A percentile compares a stretch with the other conserved stretches of the same genome.
Evolutionary conservation across 2,329 filamentous ascomycete species (phyloP).

Genomic region (Calonectria pauciramosa): DNA sequence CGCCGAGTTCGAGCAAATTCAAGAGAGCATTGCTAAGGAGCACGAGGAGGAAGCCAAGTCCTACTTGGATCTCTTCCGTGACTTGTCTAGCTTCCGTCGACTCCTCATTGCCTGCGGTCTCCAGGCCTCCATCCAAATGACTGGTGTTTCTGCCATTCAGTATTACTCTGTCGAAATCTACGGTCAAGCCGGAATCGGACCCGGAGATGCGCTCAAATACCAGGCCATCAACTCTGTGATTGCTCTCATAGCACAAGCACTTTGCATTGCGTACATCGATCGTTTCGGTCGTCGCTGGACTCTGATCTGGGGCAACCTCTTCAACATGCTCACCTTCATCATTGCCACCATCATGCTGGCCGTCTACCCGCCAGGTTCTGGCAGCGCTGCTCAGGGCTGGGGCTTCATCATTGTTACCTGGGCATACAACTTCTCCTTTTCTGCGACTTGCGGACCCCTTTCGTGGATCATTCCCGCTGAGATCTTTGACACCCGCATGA

Average conservation of each 20-base stretch:
- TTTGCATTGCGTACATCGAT: constrained; percentile 79
- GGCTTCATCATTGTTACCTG: constrained; percentile 81
- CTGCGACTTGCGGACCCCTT: constrained; percentile 76
- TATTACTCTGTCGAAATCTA: constrained; percentile 80
- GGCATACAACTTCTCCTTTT: constrained; percentile 85
- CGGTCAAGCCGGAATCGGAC: constrained; percentile 75
- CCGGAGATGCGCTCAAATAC: constrained; percentile 76
- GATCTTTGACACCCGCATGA: constrained; percentile 82
- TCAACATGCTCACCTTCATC: constrained; percentile 80
- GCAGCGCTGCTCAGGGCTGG: constrained; percentile 67
- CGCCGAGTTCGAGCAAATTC: constrained; percentile 79
- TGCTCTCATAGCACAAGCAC: constrained; percentile 75
- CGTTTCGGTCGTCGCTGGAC: constrained; percentile 79
- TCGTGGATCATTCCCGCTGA: constrained; percentile 73
- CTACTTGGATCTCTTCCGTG: constrained; percentile 75
- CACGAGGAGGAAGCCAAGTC: constrained; percentile 78
- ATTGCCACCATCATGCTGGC: constrained; percentile 68
- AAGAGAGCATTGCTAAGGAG: constrained; percentile 73
- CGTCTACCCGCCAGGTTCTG: constrained; percentile 67
- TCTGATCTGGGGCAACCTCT: constrained; percentile 79
- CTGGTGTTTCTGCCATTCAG: constrained; percentile 79
- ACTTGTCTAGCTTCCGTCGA: constrained; percentile 74
- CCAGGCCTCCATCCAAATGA: constrained; percentile 82
- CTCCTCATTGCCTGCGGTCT: constrained; percentile 79
- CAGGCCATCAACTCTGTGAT: constrained; percentile 81